Evolutionary conservation across 805 yeast genomes (phyloP).

Genomic region (Candida morakotiae): DNA sequence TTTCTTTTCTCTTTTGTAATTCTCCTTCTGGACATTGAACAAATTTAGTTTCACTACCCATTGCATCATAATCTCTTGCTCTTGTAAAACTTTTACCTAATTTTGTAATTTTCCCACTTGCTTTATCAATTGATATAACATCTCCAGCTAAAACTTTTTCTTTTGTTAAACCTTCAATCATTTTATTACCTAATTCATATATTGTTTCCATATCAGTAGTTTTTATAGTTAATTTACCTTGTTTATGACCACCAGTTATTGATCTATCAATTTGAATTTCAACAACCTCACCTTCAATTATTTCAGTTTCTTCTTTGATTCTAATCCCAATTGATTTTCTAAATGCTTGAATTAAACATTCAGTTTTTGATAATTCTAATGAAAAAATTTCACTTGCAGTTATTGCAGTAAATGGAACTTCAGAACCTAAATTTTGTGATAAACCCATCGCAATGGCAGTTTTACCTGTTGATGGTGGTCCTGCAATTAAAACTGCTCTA

Average conservation of each 20-base stretch:
- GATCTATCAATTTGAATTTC: slow-evolving; percentile 93
- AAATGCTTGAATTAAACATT: slow-evolving; percentile 93
- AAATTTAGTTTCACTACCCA: slow-evolving; percentile 97
- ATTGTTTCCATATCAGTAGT: slow-evolving; percentile 99
- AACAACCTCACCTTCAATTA: slow-evolving; percentile 98
- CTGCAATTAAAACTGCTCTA: slow-evolving; percentile 90
- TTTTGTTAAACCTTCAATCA: slow-evolving; percentile 90
- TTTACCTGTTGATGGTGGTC: slow-evolving; percentile 98
- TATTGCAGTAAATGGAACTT: slow-evolving; percentile 92
- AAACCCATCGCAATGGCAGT: slow-evolving; percentile 97
- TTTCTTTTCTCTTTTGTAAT: slow-evolving; percentile 90
- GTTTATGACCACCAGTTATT: slow-evolving; percentile 95
- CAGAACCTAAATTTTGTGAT: slow-evolving; percentile 65
- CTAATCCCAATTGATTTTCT: slow-evolving; percentile 93
- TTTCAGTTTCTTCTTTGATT: slow-evolving; percentile 94
- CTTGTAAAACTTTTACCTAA: slow-evolving; percentile 94
- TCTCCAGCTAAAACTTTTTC: slow-evolving; percentile 98
- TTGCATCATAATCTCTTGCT: slow-evolving; percentile 96
- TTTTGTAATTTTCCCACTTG: slow-evolving; percentile 89
- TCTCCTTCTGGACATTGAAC: slow-evolving; percentile 99
- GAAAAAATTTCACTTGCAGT: slow-evolving; percentile 94
- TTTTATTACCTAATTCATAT: slow-evolving; percentile 89
- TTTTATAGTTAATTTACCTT: slow-evolving; percentile 94
- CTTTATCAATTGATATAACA: slow-evolving; percentile 91
- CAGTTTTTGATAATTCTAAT: slow-evolving; percentile 90